Conservation (phyloP, 139 green algal genomes). For the Ettlia oleoabundans region DNA sequence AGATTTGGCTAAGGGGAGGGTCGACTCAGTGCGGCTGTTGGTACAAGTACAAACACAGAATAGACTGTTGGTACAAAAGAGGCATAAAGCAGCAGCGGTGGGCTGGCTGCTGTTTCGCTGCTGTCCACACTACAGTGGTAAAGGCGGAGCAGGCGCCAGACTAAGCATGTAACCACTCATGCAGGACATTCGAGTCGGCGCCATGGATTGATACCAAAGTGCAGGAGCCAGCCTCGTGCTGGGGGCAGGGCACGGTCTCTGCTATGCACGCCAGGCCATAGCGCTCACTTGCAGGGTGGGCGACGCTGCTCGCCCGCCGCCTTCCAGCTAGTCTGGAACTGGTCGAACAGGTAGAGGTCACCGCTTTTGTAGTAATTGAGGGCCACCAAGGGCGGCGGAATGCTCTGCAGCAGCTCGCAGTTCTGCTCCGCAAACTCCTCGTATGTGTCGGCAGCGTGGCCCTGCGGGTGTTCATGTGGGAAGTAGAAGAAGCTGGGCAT, state of each 20-base stretch:
- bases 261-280: not conserved
- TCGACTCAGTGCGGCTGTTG: not conserved
- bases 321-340: constrained; percentile 65
- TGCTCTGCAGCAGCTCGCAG: constrained; percentile 68
- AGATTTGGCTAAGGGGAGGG: too few species aligned
- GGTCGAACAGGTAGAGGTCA: constrained; percentile 74
- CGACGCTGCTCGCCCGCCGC: constrained; percentile 30
- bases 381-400: constrained; percentile 90
- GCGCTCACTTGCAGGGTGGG: constrained; percentile 55
- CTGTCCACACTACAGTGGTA: too few species aligned
- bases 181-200: too few species aligned
- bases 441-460: constrained; percentile 92
- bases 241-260: too few species aligned
- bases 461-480: constrained; percentile 41
- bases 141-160: too few species aligned
- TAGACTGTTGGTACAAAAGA: too few species aligned
- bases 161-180: too few species aligned
- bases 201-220: too few species aligned
- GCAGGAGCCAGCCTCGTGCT: too few species aligned
- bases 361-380: constrained; percentile 88
- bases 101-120: too few species aligned
- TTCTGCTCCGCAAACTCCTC: constrained; percentile 81
- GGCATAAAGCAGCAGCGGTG: too few species aligned
- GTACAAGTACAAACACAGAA: too few species aligned
- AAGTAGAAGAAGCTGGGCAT: not conserved